Evolutionary conservation across 1,284 basidiomycete species (phyloP).

Genomic region (Puccinia horiana): DNA sequence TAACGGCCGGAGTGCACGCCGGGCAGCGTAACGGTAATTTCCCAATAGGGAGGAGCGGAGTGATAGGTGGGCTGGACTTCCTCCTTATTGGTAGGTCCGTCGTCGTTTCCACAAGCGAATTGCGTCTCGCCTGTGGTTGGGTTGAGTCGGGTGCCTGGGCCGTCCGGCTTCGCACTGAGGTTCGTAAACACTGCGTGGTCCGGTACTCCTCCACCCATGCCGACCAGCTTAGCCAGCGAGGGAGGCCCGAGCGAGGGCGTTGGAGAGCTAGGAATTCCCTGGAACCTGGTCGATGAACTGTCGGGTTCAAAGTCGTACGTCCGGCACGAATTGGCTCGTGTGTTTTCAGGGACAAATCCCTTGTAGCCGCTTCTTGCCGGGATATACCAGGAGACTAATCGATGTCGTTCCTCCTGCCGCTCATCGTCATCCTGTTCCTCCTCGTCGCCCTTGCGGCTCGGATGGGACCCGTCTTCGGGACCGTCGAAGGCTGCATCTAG

Average conservation of each 20-base stretch:
- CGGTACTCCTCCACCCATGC: slow-evolving; percentile 71
- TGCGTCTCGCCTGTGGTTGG: slow-evolving; percentile 60
- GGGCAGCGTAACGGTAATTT: slow-evolving; percentile 83
- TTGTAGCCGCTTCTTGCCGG: slow-evolving; percentile 8
- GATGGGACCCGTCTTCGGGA: background rate
- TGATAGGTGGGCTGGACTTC: slow-evolving; percentile 84
- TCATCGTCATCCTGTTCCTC: slow-evolving; percentile 19
- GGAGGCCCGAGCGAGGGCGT: background rate
- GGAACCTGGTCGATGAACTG: background rate
- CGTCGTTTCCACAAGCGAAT: slow-evolving; percentile 66
- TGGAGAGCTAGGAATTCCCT: background rate
- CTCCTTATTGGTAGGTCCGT: slow-evolving; percentile 71
- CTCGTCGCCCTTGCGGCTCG: background rate
- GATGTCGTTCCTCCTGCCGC: background rate
- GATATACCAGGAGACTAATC: background rate
- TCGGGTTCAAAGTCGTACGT: slow-evolving; percentile 45
- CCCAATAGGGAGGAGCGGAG: slow-evolving; percentile 92
- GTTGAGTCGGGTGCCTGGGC: slow-evolving; percentile 50
- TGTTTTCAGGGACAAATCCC: background rate
- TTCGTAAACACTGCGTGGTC: slow-evolving; percentile 97
- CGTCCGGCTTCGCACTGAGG: slow-evolving; percentile 81
- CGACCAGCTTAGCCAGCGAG: background rate
- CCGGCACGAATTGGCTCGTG: background rate
- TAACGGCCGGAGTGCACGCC: slow-evolving; percentile 56
- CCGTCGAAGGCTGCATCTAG: slow-evolving; percentile 45